A percentile compares a stretch with the other conserved stretches of the same genome.
phyloP scores from a whole-genome alignment of 2,329 filamentous ascomycete species.

The Colletotrichum chlorophyti region DNA sequence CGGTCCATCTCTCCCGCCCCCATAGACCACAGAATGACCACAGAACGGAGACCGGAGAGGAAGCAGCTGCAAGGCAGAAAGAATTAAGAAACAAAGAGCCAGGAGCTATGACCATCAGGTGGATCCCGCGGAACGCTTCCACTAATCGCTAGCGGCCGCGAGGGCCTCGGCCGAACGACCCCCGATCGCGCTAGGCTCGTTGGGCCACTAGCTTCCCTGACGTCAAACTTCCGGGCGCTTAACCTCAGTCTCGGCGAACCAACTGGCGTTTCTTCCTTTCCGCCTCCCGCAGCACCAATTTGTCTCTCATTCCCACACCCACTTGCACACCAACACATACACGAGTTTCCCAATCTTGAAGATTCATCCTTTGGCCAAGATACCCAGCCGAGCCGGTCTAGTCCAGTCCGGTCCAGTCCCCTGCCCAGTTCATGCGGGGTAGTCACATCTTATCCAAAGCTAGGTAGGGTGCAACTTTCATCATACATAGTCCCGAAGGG shows the following conservation, averaged over 20 bases:
- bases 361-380: too few relatives aligned
- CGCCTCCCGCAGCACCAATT: background rate
- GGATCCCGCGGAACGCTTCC: constrained; percentile 17
- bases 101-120: constrained; percentile 14
- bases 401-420: too few relatives aligned
- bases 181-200: constrained; percentile 19
- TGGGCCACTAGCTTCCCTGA: constrained; percentile 17
- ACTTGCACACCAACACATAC: background rate
- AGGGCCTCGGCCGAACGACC: constrained; percentile 6
- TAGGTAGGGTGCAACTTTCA: too few relatives aligned
- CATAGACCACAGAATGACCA: too few relatives aligned
- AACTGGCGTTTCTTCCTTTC: constrained; percentile 21
- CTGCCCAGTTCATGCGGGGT: too few relatives aligned
- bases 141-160: constrained; percentile 23
- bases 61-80: background rate
- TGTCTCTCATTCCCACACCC: background rate
- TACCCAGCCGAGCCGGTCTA: too few relatives aligned
- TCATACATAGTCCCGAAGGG: too few relatives aligned
- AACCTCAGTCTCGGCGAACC: constrained; percentile 22
- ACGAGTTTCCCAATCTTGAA: background rate
- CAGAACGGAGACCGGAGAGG: background rate
- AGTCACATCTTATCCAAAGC: too few relatives aligned
- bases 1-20: background rate
- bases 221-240: constrained; percentile 28
- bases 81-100: background rate